Conservation (phyloP, 208 protist genomes). For the Leishmania major region DNA sequence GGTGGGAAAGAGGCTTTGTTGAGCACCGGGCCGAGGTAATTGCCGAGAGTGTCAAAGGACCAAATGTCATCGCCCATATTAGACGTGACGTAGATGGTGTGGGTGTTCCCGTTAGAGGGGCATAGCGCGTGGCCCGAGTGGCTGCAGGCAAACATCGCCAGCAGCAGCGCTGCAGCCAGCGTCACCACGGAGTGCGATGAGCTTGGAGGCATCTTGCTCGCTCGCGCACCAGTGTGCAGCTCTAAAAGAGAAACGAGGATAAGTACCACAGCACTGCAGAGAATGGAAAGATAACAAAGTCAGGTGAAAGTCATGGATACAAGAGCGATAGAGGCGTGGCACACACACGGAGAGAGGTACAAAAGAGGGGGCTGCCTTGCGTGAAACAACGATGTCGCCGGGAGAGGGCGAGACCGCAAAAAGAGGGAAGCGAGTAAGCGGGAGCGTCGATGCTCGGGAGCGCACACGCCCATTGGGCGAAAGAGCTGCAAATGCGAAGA, state of each 20-base stretch:
- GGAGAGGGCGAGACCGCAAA: not conserved
- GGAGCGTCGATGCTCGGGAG: not conserved
- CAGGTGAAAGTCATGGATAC: not conserved
- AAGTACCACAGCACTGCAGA: not conserved
- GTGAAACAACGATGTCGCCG: not conserved
- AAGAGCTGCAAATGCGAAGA: not conserved
- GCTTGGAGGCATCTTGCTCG: not conserved
- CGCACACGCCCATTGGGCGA: not conserved
- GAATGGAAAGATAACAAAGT: not conserved
- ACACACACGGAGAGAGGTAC: not conserved
- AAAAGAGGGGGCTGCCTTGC: not conserved
- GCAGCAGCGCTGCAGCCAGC: constrained; percentile 19
- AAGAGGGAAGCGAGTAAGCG: not conserved
- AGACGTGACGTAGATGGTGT: constrained; percentile 83
- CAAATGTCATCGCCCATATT: constrained; percentile 91
- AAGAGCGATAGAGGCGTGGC: not conserved
- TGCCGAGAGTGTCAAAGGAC: constrained; percentile 84
- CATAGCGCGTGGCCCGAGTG: constrained; percentile 42
- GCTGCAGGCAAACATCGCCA: constrained; percentile 22
- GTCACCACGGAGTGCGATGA: not conserved
- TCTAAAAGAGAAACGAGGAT: not conserved
- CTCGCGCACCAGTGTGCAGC: not conserved
- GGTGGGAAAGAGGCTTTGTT: constrained; percentile 65
- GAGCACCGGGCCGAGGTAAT: constrained; percentile 78
- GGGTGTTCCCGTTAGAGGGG: constrained; percentile 88